phyloP scores from a whole-genome alignment of 768 basidiomycete genomes.

The Chalciporus piperatus region DNA sequence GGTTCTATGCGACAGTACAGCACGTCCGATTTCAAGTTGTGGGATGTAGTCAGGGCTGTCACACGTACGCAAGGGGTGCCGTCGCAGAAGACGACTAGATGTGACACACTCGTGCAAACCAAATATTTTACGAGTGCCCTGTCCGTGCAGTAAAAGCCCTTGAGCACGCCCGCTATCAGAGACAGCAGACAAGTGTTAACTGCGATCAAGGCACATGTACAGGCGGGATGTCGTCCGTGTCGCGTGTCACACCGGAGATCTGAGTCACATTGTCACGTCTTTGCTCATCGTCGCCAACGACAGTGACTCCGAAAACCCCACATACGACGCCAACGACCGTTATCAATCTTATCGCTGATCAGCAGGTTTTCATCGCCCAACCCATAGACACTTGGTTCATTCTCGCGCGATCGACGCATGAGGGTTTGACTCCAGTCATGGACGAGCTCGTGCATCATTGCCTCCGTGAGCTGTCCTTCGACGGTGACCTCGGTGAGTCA shows the following conservation, averaged over 20 bases:
- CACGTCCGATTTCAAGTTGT: too few species aligned
- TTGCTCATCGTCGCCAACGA: not conserved
- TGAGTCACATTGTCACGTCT: not conserved
- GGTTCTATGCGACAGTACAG: too few species aligned
- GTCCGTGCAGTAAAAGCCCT: too few species aligned
- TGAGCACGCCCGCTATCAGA: too few species aligned
- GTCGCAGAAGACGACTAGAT: too few species aligned
- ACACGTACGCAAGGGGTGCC: too few species aligned
- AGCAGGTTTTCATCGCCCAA: constrained; percentile 6
- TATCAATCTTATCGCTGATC: not conserved
- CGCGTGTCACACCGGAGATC: not conserved
- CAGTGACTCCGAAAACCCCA: not conserved
- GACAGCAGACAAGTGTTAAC: too few species aligned
- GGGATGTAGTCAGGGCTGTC: too few species aligned
- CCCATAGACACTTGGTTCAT: not conserved
- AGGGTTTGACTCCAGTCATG: constrained; percentile 44
- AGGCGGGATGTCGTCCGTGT: not conserved
- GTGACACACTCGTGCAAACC: too few species aligned
- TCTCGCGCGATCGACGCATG: not conserved
- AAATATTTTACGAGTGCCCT: too few species aligned
- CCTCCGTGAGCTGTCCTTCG: constrained; percentile 83
- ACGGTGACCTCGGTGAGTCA: constrained; percentile 82
- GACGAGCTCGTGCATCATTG: constrained; percentile 85
- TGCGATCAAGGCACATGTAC: not conserved
- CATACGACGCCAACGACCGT: not conserved